Evolutionary conservation across 768 basidiomycete genomes (phyloP).

Genomic region (Coprinopsis sp.): DNA sequence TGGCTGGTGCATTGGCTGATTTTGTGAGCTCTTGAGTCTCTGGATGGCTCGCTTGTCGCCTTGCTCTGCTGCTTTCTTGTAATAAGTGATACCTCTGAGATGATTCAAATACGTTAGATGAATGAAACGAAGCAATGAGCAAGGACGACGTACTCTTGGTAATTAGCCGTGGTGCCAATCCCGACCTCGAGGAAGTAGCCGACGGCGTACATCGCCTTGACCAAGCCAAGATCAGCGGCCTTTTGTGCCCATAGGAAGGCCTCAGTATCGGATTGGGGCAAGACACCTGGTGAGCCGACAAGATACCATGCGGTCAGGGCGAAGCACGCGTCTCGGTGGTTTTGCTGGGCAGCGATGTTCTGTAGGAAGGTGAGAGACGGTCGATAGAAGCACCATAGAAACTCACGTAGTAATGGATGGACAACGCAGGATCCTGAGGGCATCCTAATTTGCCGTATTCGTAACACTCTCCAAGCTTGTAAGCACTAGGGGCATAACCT

Average conservation of each 20-base stretch:
- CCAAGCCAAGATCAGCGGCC: conserved; percentile 86
- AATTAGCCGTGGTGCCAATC: conserved; percentile 69
- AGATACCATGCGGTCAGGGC: conserved; percentile 99
- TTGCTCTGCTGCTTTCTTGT: conserved; percentile 84
- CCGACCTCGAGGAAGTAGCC: conserved; percentile 98
- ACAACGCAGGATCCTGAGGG: conserved; percentile 93
- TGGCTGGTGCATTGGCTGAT: conserved; percentile 49
- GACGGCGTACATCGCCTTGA: conserved; percentile 96
- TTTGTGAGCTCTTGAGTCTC: conserved; percentile 63
- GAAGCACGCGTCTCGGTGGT: conserved; percentile 95
- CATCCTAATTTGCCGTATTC: conserved; percentile 99
- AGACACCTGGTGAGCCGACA: conserved; percentile 94
- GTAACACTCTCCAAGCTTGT: conserved; percentile 95
- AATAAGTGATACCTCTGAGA: conserved; percentile 68
- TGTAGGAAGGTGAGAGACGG: conserved; percentile 25
- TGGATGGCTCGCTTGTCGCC: conserved; percentile 93
- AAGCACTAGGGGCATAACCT: conserved; percentile 94
- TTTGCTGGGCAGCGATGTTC: conserved; percentile 98
- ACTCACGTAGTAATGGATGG: conserved; percentile 97
- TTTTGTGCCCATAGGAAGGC: conserved; percentile 97
- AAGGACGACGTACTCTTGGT: conserved; percentile 52
- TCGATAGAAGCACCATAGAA: not conserved
- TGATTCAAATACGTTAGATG: conserved; percentile 9
- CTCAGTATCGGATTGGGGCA: conserved; percentile 98
- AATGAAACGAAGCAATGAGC: conserved; percentile 9